These are phyloP conservation scores for Kodamaea kaohsiungensis DNA, from an alignment of 805 yeast genomes.

Conservation along the genomic window DNA sequence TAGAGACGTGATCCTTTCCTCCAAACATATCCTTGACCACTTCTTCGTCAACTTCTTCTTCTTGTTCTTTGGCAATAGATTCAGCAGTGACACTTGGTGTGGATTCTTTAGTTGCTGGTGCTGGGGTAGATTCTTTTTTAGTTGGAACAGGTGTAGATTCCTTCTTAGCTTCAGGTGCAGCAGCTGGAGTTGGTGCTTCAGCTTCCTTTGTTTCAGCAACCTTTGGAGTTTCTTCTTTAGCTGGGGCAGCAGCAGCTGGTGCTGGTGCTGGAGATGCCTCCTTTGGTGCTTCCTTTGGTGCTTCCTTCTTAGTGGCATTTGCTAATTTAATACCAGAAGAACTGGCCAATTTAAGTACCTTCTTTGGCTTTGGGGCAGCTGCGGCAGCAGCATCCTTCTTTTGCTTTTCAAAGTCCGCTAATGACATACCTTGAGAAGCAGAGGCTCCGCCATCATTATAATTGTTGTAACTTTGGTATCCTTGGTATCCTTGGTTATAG, in stretches of 20 bases:
- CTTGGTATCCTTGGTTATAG: slow-evolving; percentile 17
- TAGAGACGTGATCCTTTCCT: slow-evolving; percentile 95
- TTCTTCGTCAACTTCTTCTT: slow-evolving; percentile 81
- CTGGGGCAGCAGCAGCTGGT: slow-evolving; percentile 14
- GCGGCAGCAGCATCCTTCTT: slow-evolving; percentile 45
- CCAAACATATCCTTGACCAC: slow-evolving; percentile 92
- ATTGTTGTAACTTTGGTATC: slow-evolving; percentile 15
- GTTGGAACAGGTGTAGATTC: slow-evolving; percentile 11
- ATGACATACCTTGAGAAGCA: slow-evolving; percentile 55
- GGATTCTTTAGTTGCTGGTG: slow-evolving; percentile 16
- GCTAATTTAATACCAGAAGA: slow-evolving; percentile 65
- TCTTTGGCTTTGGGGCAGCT: slow-evolving; percentile 58
- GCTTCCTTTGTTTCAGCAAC: slow-evolving; percentile 4
- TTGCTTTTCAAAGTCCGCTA: slow-evolving; percentile 81
- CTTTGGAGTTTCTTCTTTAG: slow-evolving; percentile 3
- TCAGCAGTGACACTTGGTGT: slow-evolving; percentile 41
- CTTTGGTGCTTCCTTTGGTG: slow-evolving; percentile 14
- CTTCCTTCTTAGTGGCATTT: slow-evolving; percentile 34
- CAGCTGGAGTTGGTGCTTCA: slow-evolving; percentile 17
- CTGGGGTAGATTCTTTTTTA: slow-evolving; percentile 13
- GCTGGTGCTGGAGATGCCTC: slow-evolving; percentile 22
- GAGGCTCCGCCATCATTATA: slow-evolving; percentile 17
- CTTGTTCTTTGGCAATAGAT: slow-evolving; percentile 64
- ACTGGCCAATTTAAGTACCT: slow-evolving; percentile 63
- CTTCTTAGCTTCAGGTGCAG: slow-evolving; percentile 17